These are phyloP conservation scores for Colletotrichum simmondsii DNA, from an alignment of 2,329 filamentous ascomycete species.

Conservation along the genomic window DNA sequence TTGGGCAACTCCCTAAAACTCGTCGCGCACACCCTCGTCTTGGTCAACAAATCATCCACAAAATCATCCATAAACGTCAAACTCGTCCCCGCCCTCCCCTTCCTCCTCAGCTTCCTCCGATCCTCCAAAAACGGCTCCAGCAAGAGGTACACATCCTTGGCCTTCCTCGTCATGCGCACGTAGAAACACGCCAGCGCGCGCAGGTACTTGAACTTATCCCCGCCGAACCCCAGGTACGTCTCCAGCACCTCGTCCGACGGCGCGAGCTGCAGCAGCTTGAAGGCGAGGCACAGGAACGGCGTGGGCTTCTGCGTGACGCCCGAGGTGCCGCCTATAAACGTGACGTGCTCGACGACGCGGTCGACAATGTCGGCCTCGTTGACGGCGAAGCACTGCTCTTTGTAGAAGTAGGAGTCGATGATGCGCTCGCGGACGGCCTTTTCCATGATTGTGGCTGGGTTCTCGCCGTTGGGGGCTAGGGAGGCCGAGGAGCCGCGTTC, in stretches of 20 bases:
- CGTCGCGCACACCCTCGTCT: slow-evolving; percentile 91
- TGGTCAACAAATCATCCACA: slow-evolving; percentile 88
- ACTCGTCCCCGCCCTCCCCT: slow-evolving; percentile 77
- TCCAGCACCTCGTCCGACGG: slow-evolving; percentile 82
- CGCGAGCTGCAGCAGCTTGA: slow-evolving; percentile 91
- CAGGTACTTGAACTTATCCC: slow-evolving; percentile 85
- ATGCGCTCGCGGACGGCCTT: slow-evolving; percentile 96
- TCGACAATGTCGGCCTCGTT: slow-evolving; percentile 88
- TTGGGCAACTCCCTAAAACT: slow-evolving; percentile 92
- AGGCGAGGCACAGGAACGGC: slow-evolving; percentile 91
- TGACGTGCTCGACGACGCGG: slow-evolving; percentile 85
- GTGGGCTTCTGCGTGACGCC: slow-evolving; percentile 87
- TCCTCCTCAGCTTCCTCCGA: slow-evolving; percentile 82
- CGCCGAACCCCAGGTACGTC: slow-evolving; percentile 83
- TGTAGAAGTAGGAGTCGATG: slow-evolving; percentile 96
- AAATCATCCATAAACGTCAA: slow-evolving; percentile 92
- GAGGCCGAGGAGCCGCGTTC: slow-evolving; percentile 84
- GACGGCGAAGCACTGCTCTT: slow-evolving; percentile 96
- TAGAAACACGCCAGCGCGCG: slow-evolving; percentile 93
- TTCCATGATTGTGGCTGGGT: slow-evolving; percentile 95
- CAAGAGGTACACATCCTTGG: slow-evolving; percentile 81
- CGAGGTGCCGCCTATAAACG: slow-evolving; percentile 88
- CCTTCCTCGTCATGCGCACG: slow-evolving; percentile 85
- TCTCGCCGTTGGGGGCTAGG: slow-evolving; percentile 86
- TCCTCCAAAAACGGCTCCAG: slow-evolving; percentile 89